Percentiles rank a stretch among this genome's conserved stretches.
phyloP scores from a whole-genome alignment of 768 basidiomycete species.

The Amanita molliuscula region DNA sequence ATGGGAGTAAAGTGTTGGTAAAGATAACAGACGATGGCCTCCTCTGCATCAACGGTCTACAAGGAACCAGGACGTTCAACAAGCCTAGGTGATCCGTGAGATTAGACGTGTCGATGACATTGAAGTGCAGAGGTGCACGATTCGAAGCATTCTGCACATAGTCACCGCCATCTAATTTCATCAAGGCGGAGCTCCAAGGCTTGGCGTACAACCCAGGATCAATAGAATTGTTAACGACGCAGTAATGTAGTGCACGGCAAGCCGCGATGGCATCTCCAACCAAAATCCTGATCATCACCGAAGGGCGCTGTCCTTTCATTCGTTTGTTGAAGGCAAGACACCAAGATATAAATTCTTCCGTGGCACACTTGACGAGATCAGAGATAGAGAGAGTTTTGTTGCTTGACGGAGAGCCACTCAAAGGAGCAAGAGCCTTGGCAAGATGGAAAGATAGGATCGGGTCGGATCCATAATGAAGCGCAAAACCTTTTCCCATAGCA shows the following conservation, averaged over 20 bases:
- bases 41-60: slow-evolving; percentile 25
- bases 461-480: slow-evolving; percentile 34
- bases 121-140: slow-evolving; percentile 26
- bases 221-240: slow-evolving; percentile 9
- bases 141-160: slow-evolving; percentile 13
- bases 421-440: slow-evolving; percentile 17
- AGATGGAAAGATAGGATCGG: slow-evolving; percentile 33
- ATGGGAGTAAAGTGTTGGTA: slow-evolving; percentile 29
- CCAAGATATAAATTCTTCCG: slow-evolving; percentile 24
- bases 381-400: slow-evolving; percentile 4
- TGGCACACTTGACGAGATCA: slow-evolving; percentile 19
- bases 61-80: slow-evolving; percentile 29
- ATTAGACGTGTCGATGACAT: slow-evolving; percentile 42
- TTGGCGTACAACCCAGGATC: slow-evolving; percentile 20
- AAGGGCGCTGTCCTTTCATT: not conserved
- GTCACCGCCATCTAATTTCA: slow-evolving; percentile 21
- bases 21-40: slow-evolving; percentile 23
- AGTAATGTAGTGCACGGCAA: slow-evolving; percentile 23
- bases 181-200: slow-evolving; percentile 23
- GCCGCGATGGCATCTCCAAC: slow-evolving; percentile 29
- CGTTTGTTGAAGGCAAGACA: slow-evolving; percentile 18
- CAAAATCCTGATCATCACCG: slow-evolving; percentile 27
- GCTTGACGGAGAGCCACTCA: slow-evolving; percentile 7
- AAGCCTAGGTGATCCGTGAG: slow-evolving; percentile 37
- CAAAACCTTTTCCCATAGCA: slow-evolving; percentile 23